phyloP scores from a whole-genome alignment of 1,284 basidiomycete species.

The Leccinum angustisporum region DNA sequence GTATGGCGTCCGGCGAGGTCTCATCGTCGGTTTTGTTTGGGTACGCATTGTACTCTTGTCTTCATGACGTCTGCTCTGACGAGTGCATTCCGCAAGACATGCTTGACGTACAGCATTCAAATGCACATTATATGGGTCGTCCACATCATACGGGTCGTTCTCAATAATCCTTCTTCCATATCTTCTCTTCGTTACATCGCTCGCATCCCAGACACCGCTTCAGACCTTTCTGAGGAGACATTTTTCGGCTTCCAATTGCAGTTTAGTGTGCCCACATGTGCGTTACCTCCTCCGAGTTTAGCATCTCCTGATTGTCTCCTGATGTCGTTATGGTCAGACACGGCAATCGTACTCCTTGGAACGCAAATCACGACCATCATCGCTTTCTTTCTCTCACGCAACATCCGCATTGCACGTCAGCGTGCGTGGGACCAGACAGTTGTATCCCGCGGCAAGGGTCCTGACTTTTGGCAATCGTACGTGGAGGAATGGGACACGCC shows the following conservation, averaged over 20 bases:
- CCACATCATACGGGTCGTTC: constrained; percentile 60
- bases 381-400: constrained; percentile 76
- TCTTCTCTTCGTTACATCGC: constrained; percentile 18
- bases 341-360: constrained; percentile 70
- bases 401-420: constrained; percentile 75
- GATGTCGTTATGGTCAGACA: constrained; percentile 47
- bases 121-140: constrained; percentile 48
- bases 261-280: constrained; percentile 68
- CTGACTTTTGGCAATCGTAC: constrained; percentile 85
- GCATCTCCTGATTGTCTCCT: neutral
- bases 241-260: constrained; percentile 65
- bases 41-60: constrained; percentile 39
- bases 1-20: constrained; percentile 63
- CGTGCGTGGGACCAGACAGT: constrained; percentile 81
- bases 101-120: constrained; percentile 65
- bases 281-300: constrained; percentile 18
- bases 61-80: neutral
- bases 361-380: constrained; percentile 74
- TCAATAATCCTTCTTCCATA: constrained; percentile 53
- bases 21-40: constrained; percentile 64
- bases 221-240: constrained; percentile 63
- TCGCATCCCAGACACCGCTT: constrained; percentile 37
- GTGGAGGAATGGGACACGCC: constrained; percentile 84
- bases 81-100: constrained; percentile 41
- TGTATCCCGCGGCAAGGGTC: constrained; percentile 72